Percentiles rank a stretch among this genome's conserved stretches.
phyloP scores from a whole-genome alignment of 2,329 filamentous ascomycete genomes.

The Ramularia collo-cygni region DNA sequence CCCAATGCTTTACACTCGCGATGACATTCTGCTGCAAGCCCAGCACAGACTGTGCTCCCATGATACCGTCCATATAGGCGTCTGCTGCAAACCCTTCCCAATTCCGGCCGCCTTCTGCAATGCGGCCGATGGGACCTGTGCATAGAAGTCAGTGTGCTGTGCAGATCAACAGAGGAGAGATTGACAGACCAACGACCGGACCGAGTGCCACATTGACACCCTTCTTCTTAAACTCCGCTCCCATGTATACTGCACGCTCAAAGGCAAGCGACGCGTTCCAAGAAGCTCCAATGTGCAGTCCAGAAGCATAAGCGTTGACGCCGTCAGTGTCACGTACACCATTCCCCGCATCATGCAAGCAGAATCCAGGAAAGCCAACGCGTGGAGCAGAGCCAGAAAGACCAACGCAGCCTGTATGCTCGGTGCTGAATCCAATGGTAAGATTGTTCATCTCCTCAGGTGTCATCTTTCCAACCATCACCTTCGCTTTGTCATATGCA shows the following conservation, averaged over 20 bases:
- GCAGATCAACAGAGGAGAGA: too few relatives aligned
- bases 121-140: slow-evolving; percentile 53
- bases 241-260: slow-evolving; percentile 47
- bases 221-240: slow-evolving; percentile 47
- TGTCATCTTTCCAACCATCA: slow-evolving; percentile 31
- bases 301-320: slow-evolving; percentile 38
- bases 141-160: too few relatives aligned
- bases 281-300: slow-evolving; percentile 37
- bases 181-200: slow-evolving; percentile 50
- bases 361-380: slow-evolving; percentile 36
- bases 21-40: slow-evolving; percentile 54
- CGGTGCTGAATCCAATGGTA: slow-evolving; percentile 27
- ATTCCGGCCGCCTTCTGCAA: slow-evolving; percentile 60
- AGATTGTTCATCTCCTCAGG: slow-evolving; percentile 33
- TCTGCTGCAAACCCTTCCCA: slow-evolving; percentile 71
- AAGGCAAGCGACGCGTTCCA: slow-evolving; percentile 52
- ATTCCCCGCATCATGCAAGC: slow-evolving; percentile 37
- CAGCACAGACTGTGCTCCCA: slow-evolving; percentile 45
- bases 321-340: slow-evolving; percentile 38
- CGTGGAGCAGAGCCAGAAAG: slow-evolving; percentile 30
- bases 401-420: slow-evolving; percentile 32
- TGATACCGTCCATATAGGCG: slow-evolving; percentile 54
- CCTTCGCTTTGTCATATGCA: slow-evolving; percentile 27
- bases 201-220: slow-evolving; percentile 61
- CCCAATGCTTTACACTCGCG: slow-evolving; percentile 48